Evolutionary conservation across 768 basidiomycete species (phyloP).

Genomic region (Phanerochaete carnosa): DNA sequence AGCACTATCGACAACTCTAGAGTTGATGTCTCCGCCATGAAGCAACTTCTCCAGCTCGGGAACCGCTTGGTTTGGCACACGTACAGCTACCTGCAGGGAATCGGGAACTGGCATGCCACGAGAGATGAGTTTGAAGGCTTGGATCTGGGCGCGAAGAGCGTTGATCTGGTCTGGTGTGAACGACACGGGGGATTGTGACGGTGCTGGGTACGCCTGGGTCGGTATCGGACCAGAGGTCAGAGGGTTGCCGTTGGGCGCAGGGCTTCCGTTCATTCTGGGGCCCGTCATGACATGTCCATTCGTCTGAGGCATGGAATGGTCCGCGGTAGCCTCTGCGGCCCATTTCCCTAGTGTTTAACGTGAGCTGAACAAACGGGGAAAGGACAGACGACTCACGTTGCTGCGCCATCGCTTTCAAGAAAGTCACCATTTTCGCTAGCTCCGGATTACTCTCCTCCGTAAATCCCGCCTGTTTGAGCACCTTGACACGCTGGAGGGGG

Average conservation of each 20-base stretch:
- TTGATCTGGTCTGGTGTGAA: slow-evolving; percentile 75
- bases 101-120: slow-evolving; percentile 69
- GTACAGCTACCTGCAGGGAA: slow-evolving; percentile 65
- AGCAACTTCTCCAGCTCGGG: slow-evolving; percentile 65
- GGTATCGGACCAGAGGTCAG: slow-evolving; percentile 49
- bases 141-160: slow-evolving; percentile 77
- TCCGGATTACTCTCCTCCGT: slow-evolving; percentile 45
- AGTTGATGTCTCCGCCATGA: slow-evolving; percentile 54
- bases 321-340: not conserved
- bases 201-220: slow-evolving; percentile 44
- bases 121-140: slow-evolving; percentile 72
- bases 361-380: not conserved
- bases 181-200: slow-evolving; percentile 71
- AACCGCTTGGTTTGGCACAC: slow-evolving; percentile 56
- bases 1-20: slow-evolving; percentile 69
- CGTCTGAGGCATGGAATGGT: not conserved
- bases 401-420: slow-evolving; percentile 25
- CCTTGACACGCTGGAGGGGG: slow-evolving; percentile 37
- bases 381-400: slow-evolving; percentile 1
- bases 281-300: slow-evolving; percentile 27
- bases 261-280: slow-evolving; percentile 23
- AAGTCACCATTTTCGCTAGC: slow-evolving; percentile 36
- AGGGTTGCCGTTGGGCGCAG: slow-evolving; percentile 35
- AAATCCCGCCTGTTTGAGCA: slow-evolving; percentile 40
- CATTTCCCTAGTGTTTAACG: not conserved